Evolutionary conservation across 2,329 filamentous ascomycete species (phyloP), one percentile per base, ranked within the genome.

Genomic region (Fusarium armeniacum): DNA sequence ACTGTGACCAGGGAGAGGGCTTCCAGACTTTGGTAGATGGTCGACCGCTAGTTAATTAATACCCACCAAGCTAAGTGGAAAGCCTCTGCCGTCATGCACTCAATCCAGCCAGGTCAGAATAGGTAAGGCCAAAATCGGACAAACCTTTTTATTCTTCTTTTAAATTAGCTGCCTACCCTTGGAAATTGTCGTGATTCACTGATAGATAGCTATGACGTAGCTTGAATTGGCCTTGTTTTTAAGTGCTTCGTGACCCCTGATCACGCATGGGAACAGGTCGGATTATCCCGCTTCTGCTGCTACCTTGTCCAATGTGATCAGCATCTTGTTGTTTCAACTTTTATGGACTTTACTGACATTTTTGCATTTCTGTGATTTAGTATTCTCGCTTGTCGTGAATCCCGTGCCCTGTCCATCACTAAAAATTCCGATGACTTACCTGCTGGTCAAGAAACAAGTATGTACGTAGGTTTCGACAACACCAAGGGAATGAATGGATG

Each of bases 11-110:
- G 35, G n/a, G 16, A 35, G 41, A 45, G 38, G 54, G 40, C 47
- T 32, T 16, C 38, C 32, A 24, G 18, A 35, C 20, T 45, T 45
- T 53, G 55, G 35, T 43, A 36, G 22, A 54, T 43, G 22, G 43
- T 54, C 40, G 62, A 61, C 55, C 55, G 36, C 47, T 46, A 24
- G 40, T 47, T 41, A 54, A 63, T 67, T 56, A 59, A 67, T 67
- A 69, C 49, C 40, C 52, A 16, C 13, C 13, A 24, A 28, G 13
- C 49, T 20, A 26, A 50, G 43, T 40, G 40, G 45, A 53, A 53
- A 70, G 46, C 63, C 67, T 70, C 58, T 70, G 62, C 62, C 67
- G 58, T 70, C 67, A 70, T 70, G 54, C 53, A 41, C 52, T n/a
- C 47, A 60, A 20, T 26, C 35, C 12, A 51, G 33, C 36, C 36